Evolutionary conservation across 129 eudicot genomes (phyloP), one percentile per base, ranked within the genome.

Genomic region (Dittrichia graveolens): DNA sequence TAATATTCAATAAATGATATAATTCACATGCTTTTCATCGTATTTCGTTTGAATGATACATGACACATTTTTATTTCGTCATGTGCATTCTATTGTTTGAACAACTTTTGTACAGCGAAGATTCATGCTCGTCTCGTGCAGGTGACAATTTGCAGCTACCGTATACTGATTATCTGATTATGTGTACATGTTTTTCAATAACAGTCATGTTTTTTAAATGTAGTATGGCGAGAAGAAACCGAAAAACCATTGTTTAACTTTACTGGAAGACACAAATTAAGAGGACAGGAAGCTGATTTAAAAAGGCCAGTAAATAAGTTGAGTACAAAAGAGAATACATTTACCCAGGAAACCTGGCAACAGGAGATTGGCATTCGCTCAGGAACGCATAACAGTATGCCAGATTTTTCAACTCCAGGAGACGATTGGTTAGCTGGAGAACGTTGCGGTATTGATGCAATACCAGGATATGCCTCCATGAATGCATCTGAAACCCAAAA

Each of bases 61-160:
- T 49, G 41, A 65, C 19, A n/a, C 65, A 24, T 65, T 42, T 71
- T 13, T 48, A 45, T 61, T 7, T 74, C 66, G 41, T 62, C 62
- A 24, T 60, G 12, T 40, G 19, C 62, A 64, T 45, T 54, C 42
- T 57, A 60, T 49, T 71, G 50, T 46, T 63, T 75, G 68, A 65
- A 35, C 71, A 34, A 55, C 69, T 69, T 57, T 54, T 69, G 54
- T 64, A 78, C 87, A 92, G 97, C 66, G 89, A 86, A 72, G 93
- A 88, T 65, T 88, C 93, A 46, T 88, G 91, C 87, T 82, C 85
- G 31, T 82, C 85, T 66, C 72, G 68, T 75, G 77, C 95, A 88
- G 95, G 97, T 91, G 43, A 46, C 15, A 18, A 45, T 43, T 38
- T 66, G 63, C 60, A 45, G 55, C 61, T 56, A 40, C 45, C 11